Evolutionary conservation across 1,284 basidiomycete genomes (phyloP), one percentile per base, ranked within the genome.

Genomic region (Porodaedalea pini): DNA sequence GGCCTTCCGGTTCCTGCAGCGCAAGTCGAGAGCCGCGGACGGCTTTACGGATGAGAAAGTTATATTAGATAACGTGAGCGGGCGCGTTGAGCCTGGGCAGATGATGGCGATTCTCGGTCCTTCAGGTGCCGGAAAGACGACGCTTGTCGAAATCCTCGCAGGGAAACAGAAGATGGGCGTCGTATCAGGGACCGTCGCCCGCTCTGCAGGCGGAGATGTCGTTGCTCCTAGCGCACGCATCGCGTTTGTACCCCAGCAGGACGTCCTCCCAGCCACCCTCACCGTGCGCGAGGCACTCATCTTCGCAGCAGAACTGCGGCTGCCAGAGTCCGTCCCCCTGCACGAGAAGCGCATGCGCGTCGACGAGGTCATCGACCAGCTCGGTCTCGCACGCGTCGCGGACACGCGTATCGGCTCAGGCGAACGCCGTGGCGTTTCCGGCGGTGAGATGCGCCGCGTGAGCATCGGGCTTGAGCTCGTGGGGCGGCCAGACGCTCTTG

Each of bases 51-150:
- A 75, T 36, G 85, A 85, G 29, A 90, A 88, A 64, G 75, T 82
- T 27, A 78, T 96, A n/a, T 72, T 96, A 45, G 82, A 90, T 66
- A 75, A 75, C 36, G 78, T 92, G 19, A 83, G 73, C 54, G 93
- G 93, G 0, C 70, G 72, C 4, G 81, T 95, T 13, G 73, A 75
- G 0, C 80, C 91, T 0, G 93, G 93, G 2, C 81, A 89, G 57
- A 86, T 95, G 75, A 86, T 92, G 79, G 89, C 88, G 19, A 83
- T 96, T 54, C 81, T 96, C 3, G 93, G 93, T 0, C 92, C 93
- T 0, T 92, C 86, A 68, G 91, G 89, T 80, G 88, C 90, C 8
- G 90, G 90, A 44, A 93, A 93, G 70, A 90, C 88, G 0, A 92
- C 92, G 0, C 75, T 94, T 27, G 83, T 94, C 15, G 92, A 94